A percentile compares a stretch with the other conserved stretches of the same genome.
phyloP scores from a whole-genome alignment of 768 basidiomycete species.

The Boletus tylopilopsis region DNA sequence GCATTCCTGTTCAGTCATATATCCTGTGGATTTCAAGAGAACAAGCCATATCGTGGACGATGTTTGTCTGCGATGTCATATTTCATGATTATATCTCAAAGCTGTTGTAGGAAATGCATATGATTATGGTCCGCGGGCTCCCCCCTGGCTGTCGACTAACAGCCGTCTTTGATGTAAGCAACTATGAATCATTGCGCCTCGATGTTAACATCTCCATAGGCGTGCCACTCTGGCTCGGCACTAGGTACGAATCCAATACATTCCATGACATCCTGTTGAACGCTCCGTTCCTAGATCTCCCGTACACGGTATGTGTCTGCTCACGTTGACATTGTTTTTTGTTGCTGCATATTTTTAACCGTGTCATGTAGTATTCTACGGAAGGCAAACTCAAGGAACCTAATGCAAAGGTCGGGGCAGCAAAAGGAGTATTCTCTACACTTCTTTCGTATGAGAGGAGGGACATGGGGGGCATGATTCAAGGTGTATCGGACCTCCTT shows the following conservation, averaged over 20 bases:
- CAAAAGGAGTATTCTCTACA: constrained; percentile 78
- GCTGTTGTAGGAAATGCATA: constrained; percentile 57
- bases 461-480: constrained; percentile 77
- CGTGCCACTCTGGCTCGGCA: constrained; percentile 87
- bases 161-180: constrained; percentile 68
- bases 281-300: constrained; percentile 47
- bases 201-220: constrained; percentile 38
- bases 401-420: constrained; percentile 83
- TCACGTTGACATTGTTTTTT: background rate
- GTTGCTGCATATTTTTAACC: background rate
- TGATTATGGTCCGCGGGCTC: constrained; percentile 74
- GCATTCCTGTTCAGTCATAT: constrained; percentile 56
- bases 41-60: constrained; percentile 87
- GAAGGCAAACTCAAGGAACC: constrained; percentile 96
- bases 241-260: constrained; percentile 48
- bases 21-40: constrained; percentile 68
- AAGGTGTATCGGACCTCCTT: constrained; percentile 67
- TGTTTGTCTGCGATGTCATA: constrained; percentile 41
- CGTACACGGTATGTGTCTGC: constrained; percentile 51
- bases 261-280: background rate
- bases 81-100: constrained; percentile 2
- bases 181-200: background rate
- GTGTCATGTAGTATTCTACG: constrained; percentile 69
- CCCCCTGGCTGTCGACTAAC: constrained; percentile 89
- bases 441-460: constrained; percentile 72